Percentiles rank a stretch among this genome's conserved stretches.
phyloP scores from a whole-genome alignment of 1,139 yeast species.

The Meyerozyma athensensis region DNA sequence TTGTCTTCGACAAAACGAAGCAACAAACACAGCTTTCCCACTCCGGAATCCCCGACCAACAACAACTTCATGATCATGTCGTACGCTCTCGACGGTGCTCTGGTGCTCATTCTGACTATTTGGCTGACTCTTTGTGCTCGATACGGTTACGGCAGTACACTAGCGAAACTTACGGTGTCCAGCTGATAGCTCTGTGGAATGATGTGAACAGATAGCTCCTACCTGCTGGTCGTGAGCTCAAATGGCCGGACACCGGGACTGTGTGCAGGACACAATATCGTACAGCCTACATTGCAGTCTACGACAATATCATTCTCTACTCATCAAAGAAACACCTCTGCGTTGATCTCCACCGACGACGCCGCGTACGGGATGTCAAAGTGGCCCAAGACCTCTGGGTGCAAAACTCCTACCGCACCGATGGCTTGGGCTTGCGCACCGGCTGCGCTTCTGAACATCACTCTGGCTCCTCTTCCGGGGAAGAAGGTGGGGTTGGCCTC shows the following conservation, averaged over 20 bases:
- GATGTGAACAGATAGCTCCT: too few relatives aligned
- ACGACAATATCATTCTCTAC: background rate
- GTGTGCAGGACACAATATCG: too few relatives aligned
- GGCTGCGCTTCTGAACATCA: constrained; percentile 63
- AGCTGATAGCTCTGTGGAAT: too few relatives aligned
- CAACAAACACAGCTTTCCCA: constrained; percentile 92
- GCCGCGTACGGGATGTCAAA: constrained; percentile 94
- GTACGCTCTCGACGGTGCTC: constrained; percentile 73
- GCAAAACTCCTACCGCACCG: constrained; percentile 91
- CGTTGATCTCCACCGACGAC: constrained; percentile 83
- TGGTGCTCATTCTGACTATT: constrained; percentile 39
- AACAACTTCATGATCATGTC: constrained; percentile 92
- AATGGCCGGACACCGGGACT: too few relatives aligned
- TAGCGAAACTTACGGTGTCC: too few relatives aligned
- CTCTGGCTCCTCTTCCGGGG: constrained; percentile 96
- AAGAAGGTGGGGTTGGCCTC: constrained; percentile 68
- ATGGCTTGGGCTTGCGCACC: constrained; percentile 55
- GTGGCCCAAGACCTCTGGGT: constrained; percentile 83
- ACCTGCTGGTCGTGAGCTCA: too few relatives aligned
- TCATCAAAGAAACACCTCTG: constrained; percentile 63
- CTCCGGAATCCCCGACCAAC: constrained; percentile 93
- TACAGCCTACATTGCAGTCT: too few relatives aligned
- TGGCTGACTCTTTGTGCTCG: background rate
- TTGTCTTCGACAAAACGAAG: constrained; percentile 95
- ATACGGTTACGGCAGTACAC: background rate